phyloP scores from a whole-genome alignment of 257 asterid species.

The Jacaranda copaia region DNA sequence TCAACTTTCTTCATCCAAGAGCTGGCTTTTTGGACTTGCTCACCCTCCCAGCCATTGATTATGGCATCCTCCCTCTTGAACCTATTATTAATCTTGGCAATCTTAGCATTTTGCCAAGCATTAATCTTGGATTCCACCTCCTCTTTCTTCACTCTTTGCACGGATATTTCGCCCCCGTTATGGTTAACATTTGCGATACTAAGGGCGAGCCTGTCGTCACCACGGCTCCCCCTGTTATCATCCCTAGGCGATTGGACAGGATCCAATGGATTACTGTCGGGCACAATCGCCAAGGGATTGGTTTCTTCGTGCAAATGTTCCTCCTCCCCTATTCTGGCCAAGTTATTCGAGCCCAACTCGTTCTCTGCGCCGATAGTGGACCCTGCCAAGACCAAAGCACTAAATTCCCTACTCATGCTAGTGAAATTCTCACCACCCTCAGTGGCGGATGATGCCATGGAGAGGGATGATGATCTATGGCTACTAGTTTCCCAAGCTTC shows the following conservation, averaged over 20 bases:
- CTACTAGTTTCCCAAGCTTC: slow-evolving; percentile 61
- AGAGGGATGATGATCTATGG: slow-evolving; percentile 60
- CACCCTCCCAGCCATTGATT: slow-evolving; percentile 82
- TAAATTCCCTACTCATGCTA: slow-evolving; percentile 82
- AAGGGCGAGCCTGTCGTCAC: slow-evolving; percentile 23
- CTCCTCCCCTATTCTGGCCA: slow-evolving; percentile 69
- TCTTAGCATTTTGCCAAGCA: slow-evolving; percentile 91
- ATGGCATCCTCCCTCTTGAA: slow-evolving; percentile 89
- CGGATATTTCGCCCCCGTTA: slow-evolving; percentile 43
- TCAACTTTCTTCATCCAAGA: slow-evolving; percentile 96
- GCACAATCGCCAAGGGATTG: slow-evolving; percentile 83
- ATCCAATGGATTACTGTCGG: slow-evolving; percentile 48
- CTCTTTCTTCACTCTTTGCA: slow-evolving; percentile 81
- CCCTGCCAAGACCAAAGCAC: slow-evolving; percentile 75
- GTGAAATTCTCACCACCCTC: slow-evolving; percentile 66
- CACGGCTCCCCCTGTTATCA: neutral
- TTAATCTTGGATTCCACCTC: slow-evolving; percentile 86
- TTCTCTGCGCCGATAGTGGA: slow-evolving; percentile 49
- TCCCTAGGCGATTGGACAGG: slow-evolving; percentile 48
- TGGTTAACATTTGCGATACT: neutral
- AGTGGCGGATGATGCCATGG: slow-evolving; percentile 45
- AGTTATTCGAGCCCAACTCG: slow-evolving; percentile 45
- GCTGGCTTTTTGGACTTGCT: slow-evolving; percentile 83
- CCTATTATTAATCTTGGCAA: slow-evolving; percentile 82
- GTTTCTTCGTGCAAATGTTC: slow-evolving; percentile 50